These are phyloP conservation scores for Boletus patriciae DNA, from an alignment of 768 basidiomycete species.

Conservation along the genomic window DNA sequence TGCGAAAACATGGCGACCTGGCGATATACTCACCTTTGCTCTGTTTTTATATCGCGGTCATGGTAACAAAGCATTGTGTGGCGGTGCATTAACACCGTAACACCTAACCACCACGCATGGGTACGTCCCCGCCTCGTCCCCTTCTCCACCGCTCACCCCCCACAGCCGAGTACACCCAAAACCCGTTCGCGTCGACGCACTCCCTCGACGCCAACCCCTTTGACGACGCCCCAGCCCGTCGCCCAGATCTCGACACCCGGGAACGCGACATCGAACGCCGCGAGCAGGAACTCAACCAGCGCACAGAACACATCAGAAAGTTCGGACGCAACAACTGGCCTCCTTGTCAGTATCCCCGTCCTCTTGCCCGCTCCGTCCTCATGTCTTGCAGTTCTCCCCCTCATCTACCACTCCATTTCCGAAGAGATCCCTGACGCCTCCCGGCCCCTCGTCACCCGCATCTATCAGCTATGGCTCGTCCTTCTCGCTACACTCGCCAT, in stretches of 20 bases:
- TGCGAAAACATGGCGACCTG: slow-evolving; percentile 34
- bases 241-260: slow-evolving; percentile 72
- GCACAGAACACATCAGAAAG: slow-evolving; percentile 64
- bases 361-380: slow-evolving; percentile 16
- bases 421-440: slow-evolving; percentile 87
- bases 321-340: slow-evolving; percentile 95
- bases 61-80: no score
- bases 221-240: slow-evolving; percentile 77
- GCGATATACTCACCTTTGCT: not conserved
- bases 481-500: slow-evolving; percentile 77
- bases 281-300: slow-evolving; percentile 70
- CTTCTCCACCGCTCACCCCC: not conserved
- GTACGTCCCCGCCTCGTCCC: slow-evolving; percentile 13
- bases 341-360: slow-evolving; percentile 56
- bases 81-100: not conserved
- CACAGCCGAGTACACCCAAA: slow-evolving; percentile 47
- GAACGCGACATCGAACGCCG: slow-evolving; percentile 81
- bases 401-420: slow-evolving; percentile 91
- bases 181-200: slow-evolving; percentile 83
- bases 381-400: slow-evolving; percentile 71
- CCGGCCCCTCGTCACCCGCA: slow-evolving; percentile 73
- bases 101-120: slow-evolving; percentile 17
- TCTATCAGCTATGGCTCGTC: slow-evolving; percentile 95
- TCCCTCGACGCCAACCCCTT: slow-evolving; percentile 89
- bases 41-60: not conserved